Conservation (phyloP, 179 eudicot genomes). For the Corrigiola litoralis region DNA sequence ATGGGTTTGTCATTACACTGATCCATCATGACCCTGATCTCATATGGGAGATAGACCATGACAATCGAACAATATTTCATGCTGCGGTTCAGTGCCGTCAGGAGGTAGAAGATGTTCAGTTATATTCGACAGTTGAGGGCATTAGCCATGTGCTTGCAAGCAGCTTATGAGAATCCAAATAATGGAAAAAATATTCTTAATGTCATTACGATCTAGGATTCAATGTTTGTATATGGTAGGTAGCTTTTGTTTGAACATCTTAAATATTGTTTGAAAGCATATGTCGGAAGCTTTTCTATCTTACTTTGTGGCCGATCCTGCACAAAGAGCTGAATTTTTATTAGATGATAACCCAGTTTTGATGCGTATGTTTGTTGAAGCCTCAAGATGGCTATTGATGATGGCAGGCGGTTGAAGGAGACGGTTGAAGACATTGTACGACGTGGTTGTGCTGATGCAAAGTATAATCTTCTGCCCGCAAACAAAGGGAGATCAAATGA, state of each 20-base stretch:
- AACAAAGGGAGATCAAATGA: not conserved
- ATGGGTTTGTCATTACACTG: slow-evolving; percentile 13
- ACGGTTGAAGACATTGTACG: too few relatives aligned
- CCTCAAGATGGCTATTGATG: too few relatives aligned
- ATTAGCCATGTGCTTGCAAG: slow-evolving; percentile 15
- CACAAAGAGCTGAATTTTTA: too few relatives aligned
- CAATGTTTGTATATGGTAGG: too few relatives aligned
- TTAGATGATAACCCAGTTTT: too few relatives aligned
- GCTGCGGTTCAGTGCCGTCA: slow-evolving; percentile 25
- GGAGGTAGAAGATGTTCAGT: slow-evolving; percentile 20
- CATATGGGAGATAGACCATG: slow-evolving; percentile 14
- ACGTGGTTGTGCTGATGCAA: not conserved
- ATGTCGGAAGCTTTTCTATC: too few relatives aligned
- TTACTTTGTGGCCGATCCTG: too few relatives aligned
- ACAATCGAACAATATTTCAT: slow-evolving; percentile 25
- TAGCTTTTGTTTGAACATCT: too few relatives aligned
- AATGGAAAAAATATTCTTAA: slow-evolving; percentile 23
- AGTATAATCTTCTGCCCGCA: slow-evolving; percentile 11
- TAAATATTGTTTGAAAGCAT: too few relatives aligned
- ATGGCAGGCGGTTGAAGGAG: too few relatives aligned
- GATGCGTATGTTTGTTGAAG: too few relatives aligned
- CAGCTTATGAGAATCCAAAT: not conserved
- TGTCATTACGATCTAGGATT: too few relatives aligned
- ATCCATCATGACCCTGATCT: slow-evolving; percentile 25
- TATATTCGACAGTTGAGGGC: slow-evolving; percentile 16